These are phyloP conservation scores for Aspergillus melleus DNA, from an alignment of 2,329 filamentous ascomycete genomes.

Conservation along the genomic window DNA sequence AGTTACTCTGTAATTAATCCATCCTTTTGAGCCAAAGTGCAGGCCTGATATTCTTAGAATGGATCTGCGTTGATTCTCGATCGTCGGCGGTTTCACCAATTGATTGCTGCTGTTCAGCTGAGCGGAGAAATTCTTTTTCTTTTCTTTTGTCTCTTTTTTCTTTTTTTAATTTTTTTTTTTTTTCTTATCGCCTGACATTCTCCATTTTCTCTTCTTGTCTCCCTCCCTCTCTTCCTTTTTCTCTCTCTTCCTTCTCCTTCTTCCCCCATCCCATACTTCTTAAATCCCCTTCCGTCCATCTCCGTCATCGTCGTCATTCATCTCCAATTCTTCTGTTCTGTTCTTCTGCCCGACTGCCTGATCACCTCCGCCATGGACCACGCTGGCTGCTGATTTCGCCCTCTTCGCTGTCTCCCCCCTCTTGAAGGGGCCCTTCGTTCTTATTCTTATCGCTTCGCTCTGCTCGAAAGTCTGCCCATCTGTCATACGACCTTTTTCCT, in stretches of 20 bases:
- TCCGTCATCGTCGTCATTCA: conserved; percentile 1
- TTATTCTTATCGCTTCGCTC: conserved; percentile 3
- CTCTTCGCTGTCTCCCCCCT: conserved; percentile 7
- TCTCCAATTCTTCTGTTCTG: not conserved
- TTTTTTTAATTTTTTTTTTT: not conserved
- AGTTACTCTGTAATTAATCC: too few species aligned
- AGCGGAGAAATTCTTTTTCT: not conserved
- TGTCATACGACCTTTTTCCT: not conserved
- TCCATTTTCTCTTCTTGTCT: conserved; percentile 3
- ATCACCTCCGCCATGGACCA: conserved; percentile 26
- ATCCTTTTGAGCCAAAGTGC: too few species aligned
- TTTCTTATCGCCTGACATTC: not conserved
- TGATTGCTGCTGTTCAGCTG: not conserved
- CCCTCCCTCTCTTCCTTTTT: not conserved
- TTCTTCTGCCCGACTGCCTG: conserved; percentile 26
- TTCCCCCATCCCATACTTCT: not conserved
- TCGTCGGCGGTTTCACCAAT: not conserved
- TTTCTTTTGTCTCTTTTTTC: not conserved
- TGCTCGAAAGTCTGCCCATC: not conserved
- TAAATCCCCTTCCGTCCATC: not conserved
- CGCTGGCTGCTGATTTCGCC: conserved; percentile 22
- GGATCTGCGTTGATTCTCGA: too few species aligned
- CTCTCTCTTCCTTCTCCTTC: not conserved
- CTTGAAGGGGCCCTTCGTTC: not conserved
- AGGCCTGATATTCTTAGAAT: too few species aligned